Evolutionary conservation across 768 basidiomycete genomes (phyloP), one percentile per base, ranked within the genome.

Genomic region (Phylloporus sp.): DNA sequence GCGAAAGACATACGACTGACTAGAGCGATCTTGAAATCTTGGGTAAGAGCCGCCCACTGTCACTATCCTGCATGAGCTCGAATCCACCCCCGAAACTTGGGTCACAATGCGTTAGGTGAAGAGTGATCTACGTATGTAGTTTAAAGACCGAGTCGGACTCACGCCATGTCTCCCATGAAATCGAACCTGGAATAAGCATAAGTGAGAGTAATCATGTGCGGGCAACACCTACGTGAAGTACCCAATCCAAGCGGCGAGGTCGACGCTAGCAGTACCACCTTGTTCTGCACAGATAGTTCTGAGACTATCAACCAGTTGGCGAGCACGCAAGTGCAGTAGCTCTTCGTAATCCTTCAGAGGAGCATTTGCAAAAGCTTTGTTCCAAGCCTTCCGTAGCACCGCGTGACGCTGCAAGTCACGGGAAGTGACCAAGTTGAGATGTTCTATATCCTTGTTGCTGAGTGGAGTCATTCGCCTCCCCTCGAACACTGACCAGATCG

Each of bases 81-180:
- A 68, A 70, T 8, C 65, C 64, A 7, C 68, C 67, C 6, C 67
- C 68, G 35, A 72, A 73, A 27, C 70, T 73, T 43, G 14, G 29
- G 23, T 18, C 2, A 15, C 11, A 24, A 14, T 27, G 18, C n/a
- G 23, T 35, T 34, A 6, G 37, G 22, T 38, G 41, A 38, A 50
- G 38, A 36, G n/a, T 14, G n/a, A 35, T 17, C 21, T 14, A 18
- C 38, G n/a, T n/a, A n/a, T n/a, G 31, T 4, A 15, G 9, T 21
- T 9, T 5, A 20, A 42, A 24, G 14, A 23, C 21, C n/a, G 24
- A 32, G 6, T 35, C 26, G 15, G 26, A 62, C 59, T 62, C 13
- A 60, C 58, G 56, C 58, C 59, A 62, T 62, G 23, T 60, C 58
- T 29, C 58, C 59, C 58, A 62, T 60, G 41, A 62, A 62, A 52